Conservation (phyloP, 2,329 filamentous ascomycete genomes). For the Colletotrichum sp. region DNA sequence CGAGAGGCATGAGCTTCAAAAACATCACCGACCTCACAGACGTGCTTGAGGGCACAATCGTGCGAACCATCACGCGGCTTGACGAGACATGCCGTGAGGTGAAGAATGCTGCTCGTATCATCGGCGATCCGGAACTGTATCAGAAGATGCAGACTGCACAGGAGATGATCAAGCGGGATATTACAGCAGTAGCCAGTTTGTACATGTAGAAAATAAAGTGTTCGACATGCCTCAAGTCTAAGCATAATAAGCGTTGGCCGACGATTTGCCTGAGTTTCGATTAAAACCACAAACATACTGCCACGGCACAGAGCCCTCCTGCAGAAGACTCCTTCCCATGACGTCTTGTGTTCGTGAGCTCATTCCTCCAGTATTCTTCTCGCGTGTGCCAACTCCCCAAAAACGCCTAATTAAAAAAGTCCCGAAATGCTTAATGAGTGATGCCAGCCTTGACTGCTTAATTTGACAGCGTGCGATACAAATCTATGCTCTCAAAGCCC, state of each 20-base stretch:
- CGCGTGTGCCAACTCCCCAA: not conserved
- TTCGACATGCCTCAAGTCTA: not conserved
- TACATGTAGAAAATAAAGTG: constrained; percentile 70
- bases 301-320: not conserved
- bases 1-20: constrained; percentile 96
- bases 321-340: not conserved
- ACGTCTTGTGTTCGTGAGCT: not conserved
- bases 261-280: not conserved
- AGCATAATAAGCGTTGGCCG: not conserved
- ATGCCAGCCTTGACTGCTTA: not conserved
- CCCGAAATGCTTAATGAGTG: constrained; percentile 1
- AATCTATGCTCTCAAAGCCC: constrained; percentile 57
- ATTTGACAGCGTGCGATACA: not conserved
- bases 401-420: not conserved
- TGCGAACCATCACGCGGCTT: constrained; percentile 88
- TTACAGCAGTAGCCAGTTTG: constrained; percentile 85
- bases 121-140: constrained; percentile 92
- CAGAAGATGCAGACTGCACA: constrained; percentile 97
- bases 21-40: constrained; percentile 96
- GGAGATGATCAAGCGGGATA: constrained; percentile 97
- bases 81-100: constrained; percentile 98
- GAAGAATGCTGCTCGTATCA: constrained; percentile 94
- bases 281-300: not conserved
- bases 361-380: not conserved
- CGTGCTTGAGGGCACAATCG: constrained; percentile 96